These are phyloP conservation scores for Aspergillus terreus DNA, from an alignment of 2,329 filamentous ascomycete genomes.

Conservation along the genomic window DNA sequence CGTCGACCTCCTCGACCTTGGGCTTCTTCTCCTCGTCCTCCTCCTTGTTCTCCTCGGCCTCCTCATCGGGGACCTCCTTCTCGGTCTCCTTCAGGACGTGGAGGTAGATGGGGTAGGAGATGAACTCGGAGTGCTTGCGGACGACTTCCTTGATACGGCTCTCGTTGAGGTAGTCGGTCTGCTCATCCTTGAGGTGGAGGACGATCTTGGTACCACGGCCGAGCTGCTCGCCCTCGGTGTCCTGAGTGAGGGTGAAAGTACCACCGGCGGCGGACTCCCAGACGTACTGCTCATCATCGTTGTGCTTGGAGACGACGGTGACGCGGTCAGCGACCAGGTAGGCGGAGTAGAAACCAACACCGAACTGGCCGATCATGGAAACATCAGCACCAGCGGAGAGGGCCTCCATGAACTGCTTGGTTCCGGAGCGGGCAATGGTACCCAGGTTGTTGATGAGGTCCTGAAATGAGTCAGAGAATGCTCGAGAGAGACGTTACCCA, in stretches of 20 bases:
- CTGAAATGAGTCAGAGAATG: conserved; percentile 40
- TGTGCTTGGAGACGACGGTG: conserved; percentile 95
- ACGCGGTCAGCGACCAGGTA: conserved; percentile 98
- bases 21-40: conserved; percentile 88
- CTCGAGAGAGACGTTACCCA: not conserved
- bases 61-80: conserved; percentile 97
- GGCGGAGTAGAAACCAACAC: conserved; percentile 99
- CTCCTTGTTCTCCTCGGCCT: conserved; percentile 66
- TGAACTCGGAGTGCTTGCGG: conserved; percentile 99
- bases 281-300: conserved; percentile 99
- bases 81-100: conserved; percentile 99
- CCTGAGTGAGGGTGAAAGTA: conserved; percentile 88
- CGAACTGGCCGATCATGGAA: conserved; percentile 99
- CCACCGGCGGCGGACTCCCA: conserved; percentile 98
- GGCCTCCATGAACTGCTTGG: conserved; percentile 99
- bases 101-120: conserved; percentile 99
- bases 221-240: conserved; percentile 85
- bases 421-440: conserved; percentile 97
- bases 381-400: conserved; percentile 97
- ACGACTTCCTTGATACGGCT: conserved; percentile 99
- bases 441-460: conserved; percentile 99
- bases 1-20: conserved; percentile 89
- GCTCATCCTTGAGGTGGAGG: conserved; percentile 99
- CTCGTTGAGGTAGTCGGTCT: conserved; percentile 97
- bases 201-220: conserved; percentile 97